These are phyloP conservation scores for Ampelocalamus luodianensis DNA, from an alignment of 176 grass and related monocot species.

Conservation along the genomic window DNA sequence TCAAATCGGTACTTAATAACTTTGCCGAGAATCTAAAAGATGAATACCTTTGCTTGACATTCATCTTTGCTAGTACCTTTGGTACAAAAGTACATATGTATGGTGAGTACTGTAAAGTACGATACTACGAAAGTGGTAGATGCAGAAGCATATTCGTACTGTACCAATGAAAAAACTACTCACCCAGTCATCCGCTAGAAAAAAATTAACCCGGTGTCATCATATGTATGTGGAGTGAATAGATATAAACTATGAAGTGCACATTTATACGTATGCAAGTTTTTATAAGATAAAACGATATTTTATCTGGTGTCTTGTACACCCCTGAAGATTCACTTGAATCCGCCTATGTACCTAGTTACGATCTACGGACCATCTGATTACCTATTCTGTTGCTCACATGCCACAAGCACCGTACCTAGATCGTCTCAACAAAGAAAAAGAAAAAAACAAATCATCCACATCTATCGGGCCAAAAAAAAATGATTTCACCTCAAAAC, in stretches of 20 bases:
- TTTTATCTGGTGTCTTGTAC: no score
- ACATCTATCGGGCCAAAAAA: background rate
- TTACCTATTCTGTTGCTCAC: background rate
- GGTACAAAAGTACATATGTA: conserved; percentile 29
- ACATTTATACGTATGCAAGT: no score
- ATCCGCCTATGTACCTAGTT: background rate
- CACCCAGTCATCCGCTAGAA: no score
- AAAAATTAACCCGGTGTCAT: no score
- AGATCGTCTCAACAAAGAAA: background rate
- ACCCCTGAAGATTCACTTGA: no score
- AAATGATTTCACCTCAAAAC: background rate
- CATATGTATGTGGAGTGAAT: no score
- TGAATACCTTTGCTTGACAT: conserved; percentile 31
- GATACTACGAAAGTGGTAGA: background rate
- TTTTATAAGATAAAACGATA: no score
- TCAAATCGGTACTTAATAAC: background rate
- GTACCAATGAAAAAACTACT: conserved; percentile 15
- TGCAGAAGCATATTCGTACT: conserved; percentile 37
- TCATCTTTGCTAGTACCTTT: background rate
- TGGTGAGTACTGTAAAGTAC: background rate
- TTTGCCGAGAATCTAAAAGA: conserved; percentile 27
- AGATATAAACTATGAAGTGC: no score
- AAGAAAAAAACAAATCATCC: background rate
- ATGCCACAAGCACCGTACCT: background rate
- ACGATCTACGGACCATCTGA: background rate